phyloP scores from a whole-genome alignment of 1,139 yeast species.

The Pichia sp. region DNA sequence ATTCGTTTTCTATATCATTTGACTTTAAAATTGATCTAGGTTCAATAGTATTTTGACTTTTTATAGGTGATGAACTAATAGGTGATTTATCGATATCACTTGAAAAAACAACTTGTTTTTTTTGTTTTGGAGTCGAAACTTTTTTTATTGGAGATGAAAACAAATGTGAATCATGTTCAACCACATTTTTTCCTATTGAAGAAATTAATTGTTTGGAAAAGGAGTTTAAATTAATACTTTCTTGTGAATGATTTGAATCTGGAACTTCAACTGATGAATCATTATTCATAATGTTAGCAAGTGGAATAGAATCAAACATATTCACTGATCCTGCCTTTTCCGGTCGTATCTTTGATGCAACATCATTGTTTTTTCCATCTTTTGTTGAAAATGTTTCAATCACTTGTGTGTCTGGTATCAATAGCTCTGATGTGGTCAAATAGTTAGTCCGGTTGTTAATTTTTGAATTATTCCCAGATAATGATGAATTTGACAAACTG shows the following conservation, averaged over 20 bases:
- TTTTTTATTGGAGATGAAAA: constrained; percentile 16
- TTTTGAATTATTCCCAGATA: no score
- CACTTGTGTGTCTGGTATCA: constrained; percentile 1
- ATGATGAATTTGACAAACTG: no score
- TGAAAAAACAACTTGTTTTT: constrained; percentile 27
- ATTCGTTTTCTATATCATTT: not conserved
- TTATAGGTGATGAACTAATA: constrained; percentile 24
- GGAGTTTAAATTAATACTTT: no score
- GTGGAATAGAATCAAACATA: constrained; percentile 5
- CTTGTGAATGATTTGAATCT: constrained; percentile 5
- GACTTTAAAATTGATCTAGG: constrained; percentile 27
- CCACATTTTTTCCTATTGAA: not conserved
- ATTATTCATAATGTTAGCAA: not conserved
- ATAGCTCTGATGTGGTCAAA: not conserved
- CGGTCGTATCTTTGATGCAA: not conserved
- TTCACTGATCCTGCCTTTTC: constrained; percentile 2
- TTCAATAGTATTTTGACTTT: constrained; percentile 12
- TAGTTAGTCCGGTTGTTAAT: not conserved
- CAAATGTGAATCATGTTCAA: constrained; percentile 1
- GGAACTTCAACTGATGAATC: constrained; percentile 1
- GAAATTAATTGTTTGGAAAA: no score
- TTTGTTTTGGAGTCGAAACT: constrained; percentile 1
- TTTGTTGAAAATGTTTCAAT: not conserved
- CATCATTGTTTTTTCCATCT: not conserved
- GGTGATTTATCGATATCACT: constrained; percentile 26